Evolutionary conservation across 2,329 filamentous ascomycete genomes (phyloP).

Genomic region (Gaeumannomyces sp.): DNA sequence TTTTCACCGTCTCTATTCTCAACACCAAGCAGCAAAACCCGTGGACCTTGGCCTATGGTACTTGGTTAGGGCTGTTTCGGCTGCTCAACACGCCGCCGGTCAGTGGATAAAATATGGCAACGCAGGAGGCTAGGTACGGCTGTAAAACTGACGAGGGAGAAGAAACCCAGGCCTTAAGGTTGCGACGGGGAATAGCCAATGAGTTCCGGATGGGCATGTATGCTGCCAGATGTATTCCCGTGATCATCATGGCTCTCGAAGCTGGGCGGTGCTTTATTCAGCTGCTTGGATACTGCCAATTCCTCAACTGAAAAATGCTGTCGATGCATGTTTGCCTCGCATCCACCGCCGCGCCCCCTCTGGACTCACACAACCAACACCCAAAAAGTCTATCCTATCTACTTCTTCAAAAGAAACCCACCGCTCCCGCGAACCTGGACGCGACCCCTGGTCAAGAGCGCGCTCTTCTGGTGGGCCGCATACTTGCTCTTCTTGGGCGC

Average conservation of each 20-base stretch:
- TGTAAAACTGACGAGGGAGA: not conserved
- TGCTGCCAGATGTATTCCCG: no score
- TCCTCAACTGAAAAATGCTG: no score
- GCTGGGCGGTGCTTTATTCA: no score
- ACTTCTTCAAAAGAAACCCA: constrained; percentile 39
- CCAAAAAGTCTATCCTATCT: not conserved
- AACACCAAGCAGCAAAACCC: not conserved
- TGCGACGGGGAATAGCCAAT: not conserved
- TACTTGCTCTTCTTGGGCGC: constrained; percentile 42
- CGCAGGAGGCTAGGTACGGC: not conserved
- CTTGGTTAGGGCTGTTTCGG: not conserved
- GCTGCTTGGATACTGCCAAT: no score
- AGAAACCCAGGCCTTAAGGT: not conserved
- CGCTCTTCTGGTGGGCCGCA: constrained; percentile 34
- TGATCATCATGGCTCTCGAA: no score
- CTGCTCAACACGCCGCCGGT: not conserved
- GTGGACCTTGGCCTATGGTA: no score
- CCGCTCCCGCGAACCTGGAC: constrained; percentile 27
- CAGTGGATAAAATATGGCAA: not conserved
- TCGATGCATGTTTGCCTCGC: no score
- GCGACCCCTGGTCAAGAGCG: constrained; percentile 40
- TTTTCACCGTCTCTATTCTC: no score
- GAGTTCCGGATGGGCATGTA: no score
- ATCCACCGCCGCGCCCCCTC: no score
- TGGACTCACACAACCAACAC: not conserved